Evolutionary conservation across 108 stramenopile genomes (phyloP).

Genomic region (Phaeodactylum tricornutum): DNA sequence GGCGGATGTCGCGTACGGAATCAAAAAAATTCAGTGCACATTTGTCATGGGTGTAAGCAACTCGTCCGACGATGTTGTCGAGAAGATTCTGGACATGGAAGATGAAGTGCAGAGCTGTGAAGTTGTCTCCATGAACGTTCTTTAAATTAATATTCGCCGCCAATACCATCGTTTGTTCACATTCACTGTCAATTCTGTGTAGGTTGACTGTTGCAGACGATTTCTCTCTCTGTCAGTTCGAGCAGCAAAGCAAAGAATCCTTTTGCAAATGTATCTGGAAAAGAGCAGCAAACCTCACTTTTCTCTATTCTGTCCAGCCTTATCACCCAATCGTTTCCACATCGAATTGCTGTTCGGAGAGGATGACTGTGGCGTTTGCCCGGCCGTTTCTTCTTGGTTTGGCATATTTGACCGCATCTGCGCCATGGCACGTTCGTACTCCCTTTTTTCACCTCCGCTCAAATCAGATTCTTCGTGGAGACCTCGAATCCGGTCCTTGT

Average conservation of each 20-base stretch:
- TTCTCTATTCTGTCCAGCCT: no score
- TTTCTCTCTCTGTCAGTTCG: no score
- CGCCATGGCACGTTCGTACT: neutral
- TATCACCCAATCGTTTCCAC: no score
- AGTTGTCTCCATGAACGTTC: constrained; percentile 41
- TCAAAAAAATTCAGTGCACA: constrained; percentile 40
- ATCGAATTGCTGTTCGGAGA: no score
- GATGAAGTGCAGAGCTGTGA: constrained; percentile 44
- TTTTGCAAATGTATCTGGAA: no score
- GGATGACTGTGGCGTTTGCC: neutral
- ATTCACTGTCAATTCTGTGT: no score
- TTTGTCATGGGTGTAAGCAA: constrained; percentile 32
- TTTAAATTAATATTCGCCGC: constrained; percentile 28
- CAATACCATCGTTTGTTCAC: no score
- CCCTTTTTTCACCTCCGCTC: no score
- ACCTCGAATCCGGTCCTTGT: constrained; percentile 34
- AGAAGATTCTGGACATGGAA: constrained; percentile 33
- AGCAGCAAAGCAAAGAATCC: no score
- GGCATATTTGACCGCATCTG: neutral
- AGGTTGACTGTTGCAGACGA: no score
- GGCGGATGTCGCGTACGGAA: constrained; percentile 39
- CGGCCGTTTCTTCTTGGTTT: neutral
- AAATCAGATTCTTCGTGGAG: constrained; percentile 26
- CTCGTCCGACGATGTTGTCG: constrained; percentile 29
- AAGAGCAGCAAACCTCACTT: no score